Percentiles rank a stretch among this genome's conserved stretches.
Conservation (phyloP, 495 filamentous ascomycete species). For the Tuber magnatum region DNA sequence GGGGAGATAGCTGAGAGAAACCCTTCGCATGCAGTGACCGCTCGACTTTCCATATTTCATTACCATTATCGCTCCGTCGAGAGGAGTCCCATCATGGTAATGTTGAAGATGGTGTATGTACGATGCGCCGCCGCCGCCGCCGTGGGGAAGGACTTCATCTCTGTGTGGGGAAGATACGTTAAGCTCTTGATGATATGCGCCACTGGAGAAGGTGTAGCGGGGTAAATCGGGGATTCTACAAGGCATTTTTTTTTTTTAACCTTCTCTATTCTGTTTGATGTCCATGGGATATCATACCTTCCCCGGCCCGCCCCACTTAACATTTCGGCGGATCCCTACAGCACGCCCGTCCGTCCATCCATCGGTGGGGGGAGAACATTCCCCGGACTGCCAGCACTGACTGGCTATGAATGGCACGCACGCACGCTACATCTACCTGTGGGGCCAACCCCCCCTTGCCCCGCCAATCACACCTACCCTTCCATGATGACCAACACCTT, state of each 20-base stretch:
- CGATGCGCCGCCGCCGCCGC: no score
- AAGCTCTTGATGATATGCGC: neutral
- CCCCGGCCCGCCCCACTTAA: no score
- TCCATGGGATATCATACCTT: no score
- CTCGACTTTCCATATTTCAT: neutral
- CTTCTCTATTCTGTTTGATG: neutral
- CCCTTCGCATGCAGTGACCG: neutral
- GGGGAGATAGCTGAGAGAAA: neutral
- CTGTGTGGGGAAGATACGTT: neutral
- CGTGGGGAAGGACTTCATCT: neutral
- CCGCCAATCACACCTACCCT: no score
- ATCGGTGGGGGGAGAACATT: no score
- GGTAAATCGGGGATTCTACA: neutral
- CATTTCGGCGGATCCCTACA: neutral
- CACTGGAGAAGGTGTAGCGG: neutral
- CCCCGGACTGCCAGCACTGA: neutral
- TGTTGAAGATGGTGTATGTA: no score
- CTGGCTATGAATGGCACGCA: neutral
- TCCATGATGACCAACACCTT: neutral
- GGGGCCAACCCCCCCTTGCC: neutral
- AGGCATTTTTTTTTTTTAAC: neutral
- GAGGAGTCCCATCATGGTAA: neutral
- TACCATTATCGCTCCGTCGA: neutral
- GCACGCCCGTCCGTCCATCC: neutral
- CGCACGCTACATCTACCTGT: no score